phyloP scores from a whole-genome alignment of 73 alveolate species.

The Blepharisma stoltei region DNA sequence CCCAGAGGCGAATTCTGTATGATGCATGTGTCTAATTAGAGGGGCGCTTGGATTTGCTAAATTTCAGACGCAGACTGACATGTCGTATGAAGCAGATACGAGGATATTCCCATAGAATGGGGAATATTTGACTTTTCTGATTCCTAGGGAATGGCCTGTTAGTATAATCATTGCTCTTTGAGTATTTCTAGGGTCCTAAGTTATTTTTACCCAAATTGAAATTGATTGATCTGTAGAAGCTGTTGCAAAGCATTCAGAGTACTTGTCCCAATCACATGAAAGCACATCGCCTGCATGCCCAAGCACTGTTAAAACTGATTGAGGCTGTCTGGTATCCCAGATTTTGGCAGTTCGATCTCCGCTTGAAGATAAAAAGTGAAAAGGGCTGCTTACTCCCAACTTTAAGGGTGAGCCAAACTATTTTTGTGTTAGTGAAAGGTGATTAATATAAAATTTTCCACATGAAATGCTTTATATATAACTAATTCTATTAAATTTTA shows the following conservation, averaged over 20 bases:
- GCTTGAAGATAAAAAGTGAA: slow-evolving; percentile 55
- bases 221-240: slow-evolving; percentile 86
- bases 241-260: slow-evolving; percentile 78
- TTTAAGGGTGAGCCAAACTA: no score
- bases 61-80: slow-evolving; percentile 90
- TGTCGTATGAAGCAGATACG: slow-evolving; percentile 92
- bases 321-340: slow-evolving; percentile 88
- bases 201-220: slow-evolving; percentile 54
- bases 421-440: no score
- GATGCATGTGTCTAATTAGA: slow-evolving; percentile 58
- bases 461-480: no score
- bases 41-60: slow-evolving; percentile 45
- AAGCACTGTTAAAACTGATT: slow-evolving; percentile 75
- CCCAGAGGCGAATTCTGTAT: slow-evolving; percentile 95
- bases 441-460: no score
- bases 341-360: slow-evolving; percentile 84
- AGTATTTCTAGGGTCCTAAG: slow-evolving; percentile 53
- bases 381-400: slow-evolving; percentile 26
- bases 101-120: slow-evolving; percentile 84
- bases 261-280: slow-evolving; percentile 89
- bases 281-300: slow-evolving; percentile 85
- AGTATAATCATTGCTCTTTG: slow-evolving; percentile 62
- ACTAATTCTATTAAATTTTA: no score
- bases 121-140: slow-evolving; percentile 84
- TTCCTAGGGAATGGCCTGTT: slow-evolving; percentile 87